Evolutionary conservation across 1,139 yeast species (phyloP), one percentile per base, ranked within the genome.

Genomic region (Debaryomycetaceae sp.): DNA sequence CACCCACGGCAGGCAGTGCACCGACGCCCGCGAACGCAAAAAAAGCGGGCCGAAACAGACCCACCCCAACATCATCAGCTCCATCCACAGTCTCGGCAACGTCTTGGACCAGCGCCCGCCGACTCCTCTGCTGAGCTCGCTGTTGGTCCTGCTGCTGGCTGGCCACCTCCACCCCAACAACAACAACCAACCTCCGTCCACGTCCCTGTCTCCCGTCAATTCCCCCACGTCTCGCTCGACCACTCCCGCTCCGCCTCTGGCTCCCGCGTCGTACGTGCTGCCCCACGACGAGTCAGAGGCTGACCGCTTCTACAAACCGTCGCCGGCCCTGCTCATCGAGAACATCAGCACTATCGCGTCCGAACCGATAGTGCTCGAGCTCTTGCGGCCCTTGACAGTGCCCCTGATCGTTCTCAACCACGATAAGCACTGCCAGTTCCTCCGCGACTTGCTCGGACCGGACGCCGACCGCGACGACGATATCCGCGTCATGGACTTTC

Each of bases 31-130:
- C 30, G 55, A 52, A 34, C 47, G 67, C 20, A 62, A 61, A 43
- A 63, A 62, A 42, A 51, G 62, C 30, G 70, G 70, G 4, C 70
- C 70, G 13, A 63, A 63, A 34, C 57, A 50, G 29, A 39, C 58
- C 30, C 62, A 58, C 29, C 43, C 45, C 11, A 30, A 55, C 33
- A 62, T 67, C 16, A 37, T 62, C 28, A 56, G 58, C 21, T 45
- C 57, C 16, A 62, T 63, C 29, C 53, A 32, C 12, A 31, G 30
- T 27, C 31, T 41, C 25, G 39, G 38, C 18, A 44, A 40, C 18
- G 39, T 40, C 16, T 37, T 40, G 16, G 43, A 36, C 20, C 20
- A 18, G 20, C 6, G 21, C 24, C 28, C 27, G 32, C 34, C 22
- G 13, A n/a, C 22, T 4, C 31, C 27, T 26, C 32, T 30, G 11